Base-by-base conservation (phyloP, 2,329 filamentous ascomycete species). In the Alternaria tenuissima region DNA sequence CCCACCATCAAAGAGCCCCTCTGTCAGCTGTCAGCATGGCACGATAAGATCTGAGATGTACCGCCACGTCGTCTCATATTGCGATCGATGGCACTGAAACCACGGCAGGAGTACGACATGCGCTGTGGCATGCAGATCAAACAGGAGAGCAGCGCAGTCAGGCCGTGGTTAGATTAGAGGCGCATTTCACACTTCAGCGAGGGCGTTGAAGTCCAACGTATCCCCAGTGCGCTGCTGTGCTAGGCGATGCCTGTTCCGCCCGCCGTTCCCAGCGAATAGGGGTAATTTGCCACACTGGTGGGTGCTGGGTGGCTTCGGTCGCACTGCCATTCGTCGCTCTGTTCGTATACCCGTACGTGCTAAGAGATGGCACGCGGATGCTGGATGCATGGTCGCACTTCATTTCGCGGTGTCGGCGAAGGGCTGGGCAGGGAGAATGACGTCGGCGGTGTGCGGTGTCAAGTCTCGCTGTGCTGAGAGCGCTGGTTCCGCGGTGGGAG, bases 121-220 rank as follows among this genome's bases (percentile, higher is more conserved):
- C 54, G 56, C 55, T 24, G 62, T 65, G 55, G 43, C 38, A 18
- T 48, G 41, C 59, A 53, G 64, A 66, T 66, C 64, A 65, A 65
- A 66, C 62, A 63, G 64, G 62, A 64, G 59, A 47, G 41, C n/a
- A 53, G 32, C 20, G 47, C 22, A 47, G 26, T 18, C 30, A 34
- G 14, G 16, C 42, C 30, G 30, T 41, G 38, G 44, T 41, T 52
- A 52, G 49, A 44, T 58, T 57, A 41, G 43, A 51, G 47, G 43
- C 49, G 48, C 43, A 18, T 47, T 9, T 46, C 36, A 32, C 36
- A 59, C 43, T 58, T 52, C 34, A 49, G 49, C 51, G 56, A 32
- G 41, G 57, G 57, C 63, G 56, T 62, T 58, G 47, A 49, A 36
- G 52, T 57, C 43, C 32, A 12, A 20, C 58, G 41, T 43, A 34